Evolutionary conservation across 192 early-diverging fungal species (phyloP), one percentile per base, ranked within the genome.

Genomic region (Umbelopsis vinacea): DNA sequence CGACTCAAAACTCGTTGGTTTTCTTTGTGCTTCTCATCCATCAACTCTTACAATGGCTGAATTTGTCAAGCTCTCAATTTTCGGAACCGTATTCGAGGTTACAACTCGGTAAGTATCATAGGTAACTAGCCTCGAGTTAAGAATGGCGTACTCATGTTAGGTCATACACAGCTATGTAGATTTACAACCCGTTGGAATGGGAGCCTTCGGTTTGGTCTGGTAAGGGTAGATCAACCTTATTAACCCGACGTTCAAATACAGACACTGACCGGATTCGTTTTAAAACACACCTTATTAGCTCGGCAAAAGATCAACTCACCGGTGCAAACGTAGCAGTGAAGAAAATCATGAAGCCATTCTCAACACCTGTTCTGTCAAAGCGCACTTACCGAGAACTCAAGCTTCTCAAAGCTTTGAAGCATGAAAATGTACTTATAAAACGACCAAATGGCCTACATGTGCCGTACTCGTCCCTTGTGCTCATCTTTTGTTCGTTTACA

Each of bases 151-250:
- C 69, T 55, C 17, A 66, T 19, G 19, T 50, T 60, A 22, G 24
- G 24, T 4, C 21, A 67, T 24, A 33, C n/a, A 69, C 75, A 92
- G 92, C 74, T 97, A 98, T 88, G 90, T 92, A 11, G 91, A 96
- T 82, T 84, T 98, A 54, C 90, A 96, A 76, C 94, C 96, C 10
- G 92, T 98, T 22, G 97, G 97, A 37, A 95, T 97, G 93, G 97
- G 97, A 46, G 95, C 97, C 5, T 98, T 97, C 81, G 97, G 97
- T 79, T 86, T 98, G 8, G 97, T 98, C 23, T 98, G 97, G 93
- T 96, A 88, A 55, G 52, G 97, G 93, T 96, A 88, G 40, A 35
- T 50, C 37, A 52, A 29, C 29, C 46, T 6, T 7, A 43, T 43
- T 0, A 43, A 43, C 8, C 8, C 11, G 40, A 43, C 11, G 40